phyloP scores from a whole-genome alignment of 2,329 filamentous ascomycete genomes.

The Didymella keratinophila region DNA sequence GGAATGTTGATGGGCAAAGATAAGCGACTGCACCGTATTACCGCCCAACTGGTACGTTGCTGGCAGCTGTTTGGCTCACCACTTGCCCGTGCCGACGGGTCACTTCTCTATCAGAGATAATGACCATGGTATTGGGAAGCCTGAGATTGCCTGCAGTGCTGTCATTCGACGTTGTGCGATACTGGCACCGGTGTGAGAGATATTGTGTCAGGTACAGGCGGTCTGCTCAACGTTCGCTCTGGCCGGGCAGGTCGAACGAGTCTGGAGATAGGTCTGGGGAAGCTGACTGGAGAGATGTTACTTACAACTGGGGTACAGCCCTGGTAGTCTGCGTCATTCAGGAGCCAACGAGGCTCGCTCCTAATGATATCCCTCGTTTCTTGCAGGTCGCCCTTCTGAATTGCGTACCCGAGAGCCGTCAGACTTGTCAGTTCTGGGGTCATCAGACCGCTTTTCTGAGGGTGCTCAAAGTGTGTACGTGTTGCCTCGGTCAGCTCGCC shows the following conservation, averaged over 20 bases:
- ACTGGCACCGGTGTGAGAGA: constrained; percentile 30
- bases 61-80: constrained; percentile 36
- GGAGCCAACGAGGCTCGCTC: constrained; percentile 69
- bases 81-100: constrained; percentile 37
- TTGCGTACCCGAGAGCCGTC: constrained; percentile 80
- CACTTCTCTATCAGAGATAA: constrained; percentile 42
- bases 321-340: constrained; percentile 80
- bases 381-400: constrained; percentile 73
- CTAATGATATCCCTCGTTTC: constrained; percentile 73
- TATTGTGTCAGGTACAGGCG: constrained; percentile 16
- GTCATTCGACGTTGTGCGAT: constrained; percentile 33
- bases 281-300: constrained; percentile 36
- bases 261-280: constrained; percentile 32
- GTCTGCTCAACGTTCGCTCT: constrained; percentile 13
- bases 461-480: constrained; percentile 78
- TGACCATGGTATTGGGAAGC: constrained; percentile 30
- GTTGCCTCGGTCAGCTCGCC: constrained; percentile 85
- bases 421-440: constrained; percentile 70
- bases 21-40: constrained; percentile 38
- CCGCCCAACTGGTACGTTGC: constrained; percentile 31
- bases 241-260: constrained; percentile 26
- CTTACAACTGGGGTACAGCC: constrained; percentile 72
- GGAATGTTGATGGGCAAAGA: constrained; percentile 34
- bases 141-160: constrained; percentile 28
- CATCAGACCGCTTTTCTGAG: constrained; percentile 63